Evolutionary conservation across 352 stramenopile genomes (phyloP), one percentile per base, ranked within the genome.

Genomic region (Pythium dissimile): DNA sequence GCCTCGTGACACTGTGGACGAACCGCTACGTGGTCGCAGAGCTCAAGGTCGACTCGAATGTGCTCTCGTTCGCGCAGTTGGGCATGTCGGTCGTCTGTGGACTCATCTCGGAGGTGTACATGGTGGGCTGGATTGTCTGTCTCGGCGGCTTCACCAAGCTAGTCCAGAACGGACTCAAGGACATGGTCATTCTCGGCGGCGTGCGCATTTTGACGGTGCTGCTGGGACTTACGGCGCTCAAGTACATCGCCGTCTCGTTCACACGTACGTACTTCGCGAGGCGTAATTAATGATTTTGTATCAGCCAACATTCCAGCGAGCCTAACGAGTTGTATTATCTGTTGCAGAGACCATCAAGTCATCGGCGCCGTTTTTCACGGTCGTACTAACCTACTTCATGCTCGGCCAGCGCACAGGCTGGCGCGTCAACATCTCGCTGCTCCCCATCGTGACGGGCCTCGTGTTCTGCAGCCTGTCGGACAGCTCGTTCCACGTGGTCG

Each of bases 201-300:
- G 80, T 96, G 23, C 86, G 89, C 41, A 90, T 92, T 44, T 67
- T 94, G 46, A 96, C 89, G 0, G 82, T 97, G 15, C 62, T 97
- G n/a, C 64, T 97, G 11, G 87, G 87, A 11, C 81, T 97, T 31
- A 94, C 90, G 13, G 84, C 89, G 50, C 80, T 97, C 30, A 92
- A 95, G 66, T 95, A 97, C 62, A 95, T 97, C 46, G 81, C 88
- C 5, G 88, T 96, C 26, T 97, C 88, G 15, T 96, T 97, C 61
- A 88, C 84, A 0, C 84, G 84, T 94, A 72, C 54, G 81, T 71
- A n/a, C n/a, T n/a, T n/a, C n/a, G n/a, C n/a, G n/a, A n/a, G n/a
- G n/a, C n/a, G n/a, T n/a, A n/a, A n/a, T n/a, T n/a, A n/a, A n/a
- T n/a, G n/a, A n/a, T n/a, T n/a, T n/a, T n/a, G n/a, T n/a, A n/a